phyloP scores from a whole-genome alignment of 192 early-diverging fungal genomes.

The Coemansia pectinata region DNA sequence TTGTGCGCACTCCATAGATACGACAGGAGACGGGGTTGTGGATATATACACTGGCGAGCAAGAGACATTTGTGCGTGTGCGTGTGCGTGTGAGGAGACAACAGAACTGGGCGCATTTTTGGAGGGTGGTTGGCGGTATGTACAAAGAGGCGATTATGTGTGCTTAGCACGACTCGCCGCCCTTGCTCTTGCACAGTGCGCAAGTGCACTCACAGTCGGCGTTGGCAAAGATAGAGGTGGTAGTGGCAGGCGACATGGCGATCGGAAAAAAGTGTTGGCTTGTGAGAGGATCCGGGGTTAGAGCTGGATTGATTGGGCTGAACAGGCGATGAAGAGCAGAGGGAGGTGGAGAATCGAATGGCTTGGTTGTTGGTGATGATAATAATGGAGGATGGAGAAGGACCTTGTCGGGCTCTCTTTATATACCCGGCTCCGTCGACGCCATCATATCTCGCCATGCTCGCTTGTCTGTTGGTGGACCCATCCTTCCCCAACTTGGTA shows the following conservation, averaged over 20 bases:
- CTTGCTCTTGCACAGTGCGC: slow-evolving; percentile 24
- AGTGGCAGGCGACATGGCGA: neutral
- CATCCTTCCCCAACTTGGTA: neutral
- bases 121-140: neutral
- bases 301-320: neutral
- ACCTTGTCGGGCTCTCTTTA: neutral
- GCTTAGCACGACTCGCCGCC: slow-evolving; percentile 8
- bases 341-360: neutral
- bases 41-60: neutral
- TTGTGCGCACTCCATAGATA: neutral
- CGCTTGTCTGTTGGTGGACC: neutral
- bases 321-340: neutral
- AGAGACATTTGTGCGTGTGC: too few species aligned
- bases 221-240: neutral
- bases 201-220: slow-evolving; percentile 34
- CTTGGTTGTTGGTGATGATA: neutral
- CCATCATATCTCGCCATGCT: neutral
- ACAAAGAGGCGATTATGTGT: neutral
- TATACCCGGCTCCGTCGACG: neutral
- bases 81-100: neutral
- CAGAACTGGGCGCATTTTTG: slow-evolving; percentile 7
- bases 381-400: neutral
- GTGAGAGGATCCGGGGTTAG: neutral
- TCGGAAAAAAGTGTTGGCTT: neutral
- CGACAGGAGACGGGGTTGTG: too few species aligned